Evolutionary conservation across 768 basidiomycete species (phyloP).

Genomic region (Russula lepida): DNA sequence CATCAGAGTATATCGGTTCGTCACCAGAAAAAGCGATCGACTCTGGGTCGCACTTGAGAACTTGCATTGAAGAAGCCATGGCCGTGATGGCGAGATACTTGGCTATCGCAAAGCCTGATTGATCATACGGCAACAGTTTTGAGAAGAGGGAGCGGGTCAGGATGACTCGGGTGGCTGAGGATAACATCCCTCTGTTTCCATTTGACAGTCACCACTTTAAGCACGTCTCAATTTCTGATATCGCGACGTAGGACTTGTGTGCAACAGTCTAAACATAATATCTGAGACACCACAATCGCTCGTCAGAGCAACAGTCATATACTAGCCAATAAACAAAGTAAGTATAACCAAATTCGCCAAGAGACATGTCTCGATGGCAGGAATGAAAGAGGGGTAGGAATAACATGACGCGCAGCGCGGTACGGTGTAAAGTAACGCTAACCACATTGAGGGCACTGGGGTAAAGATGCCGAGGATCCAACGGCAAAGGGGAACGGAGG

Average conservation of each 20-base stretch:
- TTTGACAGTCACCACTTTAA: neutral
- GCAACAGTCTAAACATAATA: neutral
- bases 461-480: neutral
- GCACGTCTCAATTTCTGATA: neutral
- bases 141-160: neutral
- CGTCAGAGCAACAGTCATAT: constrained; percentile 3
- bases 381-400: neutral
- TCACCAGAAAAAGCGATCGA: constrained; percentile 51
- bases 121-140: neutral
- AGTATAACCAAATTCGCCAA: neutral
- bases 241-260: neutral
- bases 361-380: neutral
- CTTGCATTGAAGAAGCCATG: constrained; percentile 28
- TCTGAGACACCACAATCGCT: constrained; percentile 1
- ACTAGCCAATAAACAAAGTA: constrained; percentile 2
- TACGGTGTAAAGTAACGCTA: neutral
- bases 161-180: neutral
- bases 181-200: neutral
- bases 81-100: neutral
- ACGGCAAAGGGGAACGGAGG: neutral
- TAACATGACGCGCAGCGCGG: neutral
- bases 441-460: neutral
- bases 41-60: constrained; percentile 56
- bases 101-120: neutral
- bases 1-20: constrained; percentile 40